phyloP scores from a whole-genome alignment of 495 filamentous ascomycete genomes.

The Talaromyces trachyspermus region DNA sequence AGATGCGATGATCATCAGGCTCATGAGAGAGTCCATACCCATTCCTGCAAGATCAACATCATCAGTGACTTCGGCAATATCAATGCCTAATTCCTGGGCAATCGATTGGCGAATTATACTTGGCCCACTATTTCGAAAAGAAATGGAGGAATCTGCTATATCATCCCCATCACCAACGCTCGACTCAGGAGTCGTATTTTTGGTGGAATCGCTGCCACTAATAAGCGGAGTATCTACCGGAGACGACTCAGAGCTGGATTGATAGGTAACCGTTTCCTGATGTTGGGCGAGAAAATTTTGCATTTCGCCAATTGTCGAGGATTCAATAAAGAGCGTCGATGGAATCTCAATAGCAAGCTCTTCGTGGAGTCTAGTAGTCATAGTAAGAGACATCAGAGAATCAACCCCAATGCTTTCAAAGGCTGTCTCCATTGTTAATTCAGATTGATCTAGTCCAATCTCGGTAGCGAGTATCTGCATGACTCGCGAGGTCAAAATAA shows the following conservation, averaged over 20 bases:
- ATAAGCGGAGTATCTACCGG: not conserved
- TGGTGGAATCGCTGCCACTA: not conserved
- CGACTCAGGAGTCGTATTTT: not conserved
- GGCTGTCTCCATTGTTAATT: not conserved
- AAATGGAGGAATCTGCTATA: constrained; percentile 6
- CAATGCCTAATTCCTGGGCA: constrained; percentile 58
- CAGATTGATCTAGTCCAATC: not conserved
- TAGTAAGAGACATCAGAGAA: constrained; percentile 38
- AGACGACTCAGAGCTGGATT: not conserved
- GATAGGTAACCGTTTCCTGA: no score
- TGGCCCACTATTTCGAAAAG: no score
- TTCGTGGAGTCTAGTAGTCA: constrained; percentile 28
- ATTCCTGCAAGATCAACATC: constrained; percentile 42
- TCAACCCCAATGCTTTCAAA: constrained; percentile 30
- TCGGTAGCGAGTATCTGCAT: no score
- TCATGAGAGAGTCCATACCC: constrained; percentile 48
- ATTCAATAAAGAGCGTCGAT: constrained; percentile 44
- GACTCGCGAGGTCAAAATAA: no score
- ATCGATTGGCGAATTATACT: constrained; percentile 52
- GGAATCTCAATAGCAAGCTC: constrained; percentile 26
- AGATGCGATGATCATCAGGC: constrained; percentile 38
- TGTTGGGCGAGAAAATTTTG: constrained; percentile 15
- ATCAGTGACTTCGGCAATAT: constrained; percentile 51
- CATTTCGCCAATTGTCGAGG: constrained; percentile 40
- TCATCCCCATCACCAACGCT: no score